Base-by-base conservation (phyloP, 129 eudicot species). In the Chrysanthemum makinoi region DNA sequence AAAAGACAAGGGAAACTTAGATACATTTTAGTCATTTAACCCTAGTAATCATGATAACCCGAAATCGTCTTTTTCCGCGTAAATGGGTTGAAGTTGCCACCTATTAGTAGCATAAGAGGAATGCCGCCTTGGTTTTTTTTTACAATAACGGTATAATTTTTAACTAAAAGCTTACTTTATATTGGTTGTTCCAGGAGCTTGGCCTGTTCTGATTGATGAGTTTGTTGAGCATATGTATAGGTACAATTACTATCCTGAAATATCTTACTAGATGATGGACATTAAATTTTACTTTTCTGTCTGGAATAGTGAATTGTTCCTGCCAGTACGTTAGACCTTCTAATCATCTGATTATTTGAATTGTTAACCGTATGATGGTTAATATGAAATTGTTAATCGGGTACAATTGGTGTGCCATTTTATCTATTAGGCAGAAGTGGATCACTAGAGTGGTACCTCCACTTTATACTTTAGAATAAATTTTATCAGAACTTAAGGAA, bases 141-240 rank as follows among this genome's bases (percentile, higher is more conserved):
- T 65, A 19, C n/a, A 6, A 11, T 7, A 22, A 61, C 5, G 8
- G 9, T 15, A 49, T 24, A 50, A 24, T 65, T 66, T 75, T n/a
- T 56, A 58, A 48, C 44, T 0, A 56, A 76, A 57, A 65, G 46
- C 55, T 33, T 48, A 12, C 11, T 44, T 62, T 46, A 6, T 53
- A 44, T 13, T 51, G 47, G 43, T 53, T 77, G 18, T 71, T 53
- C 71, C 58, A 94, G 99, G 99, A 79, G 99, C 99, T 46, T 94
- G 99, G 99, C 97, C 97, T 55, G 81, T 91, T 56, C 65, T 94
- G 70, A 83, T 94, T 55, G 99, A 94, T 79, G 99, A 94, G 53
- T 94, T 94, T 77, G 99, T 90, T n/a, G 97, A 94, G 81, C 90
- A 94, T 79, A 94, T 94, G 99, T 94, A 89, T 76, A 85, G 96